A percentile compares a stretch with the other conserved stretches of the same genome.
Evolutionary conservation across 2,329 filamentous ascomycete species (phyloP).

Genomic region (Gaeumannomyces sp.): DNA sequence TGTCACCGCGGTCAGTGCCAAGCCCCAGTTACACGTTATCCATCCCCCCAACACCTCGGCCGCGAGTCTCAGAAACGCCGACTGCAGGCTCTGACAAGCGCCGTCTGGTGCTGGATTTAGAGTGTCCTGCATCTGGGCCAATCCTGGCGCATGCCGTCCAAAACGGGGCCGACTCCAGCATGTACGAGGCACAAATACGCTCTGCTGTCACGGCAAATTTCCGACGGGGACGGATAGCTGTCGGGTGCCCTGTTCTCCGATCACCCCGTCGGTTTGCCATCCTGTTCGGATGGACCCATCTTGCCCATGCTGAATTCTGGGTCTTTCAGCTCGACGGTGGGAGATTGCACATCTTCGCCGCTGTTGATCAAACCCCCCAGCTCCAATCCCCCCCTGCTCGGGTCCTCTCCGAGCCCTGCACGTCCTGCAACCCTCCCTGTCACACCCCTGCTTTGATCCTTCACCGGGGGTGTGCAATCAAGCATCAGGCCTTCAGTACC

Average conservation of each 20-base stretch:
- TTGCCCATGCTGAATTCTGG: background rate
- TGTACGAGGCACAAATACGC: background rate
- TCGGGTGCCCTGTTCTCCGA: background rate
- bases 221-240: background rate
- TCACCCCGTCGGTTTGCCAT: background rate
- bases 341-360: constrained; percentile 8
- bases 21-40: background rate
- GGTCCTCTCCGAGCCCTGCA: background rate
- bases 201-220: background rate
- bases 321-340: background rate
- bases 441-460: background rate
- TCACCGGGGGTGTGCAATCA: background rate
- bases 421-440: constrained; percentile 3
- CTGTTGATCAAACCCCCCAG: constrained; percentile 8
- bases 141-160: background rate
- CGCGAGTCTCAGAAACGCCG: background rate
- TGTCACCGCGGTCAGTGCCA: background rate
- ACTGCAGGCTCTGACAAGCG: background rate
- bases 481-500: constrained; percentile 4
- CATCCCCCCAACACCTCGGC: background rate
- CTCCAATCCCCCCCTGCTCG: background rate
- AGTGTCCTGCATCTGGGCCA: background rate
- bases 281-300: background rate
- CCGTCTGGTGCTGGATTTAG: background rate
- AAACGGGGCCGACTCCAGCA: background rate